Evolutionary conservation across 768 basidiomycete species (phyloP).

Genomic region (Tulasnella sp.): DNA sequence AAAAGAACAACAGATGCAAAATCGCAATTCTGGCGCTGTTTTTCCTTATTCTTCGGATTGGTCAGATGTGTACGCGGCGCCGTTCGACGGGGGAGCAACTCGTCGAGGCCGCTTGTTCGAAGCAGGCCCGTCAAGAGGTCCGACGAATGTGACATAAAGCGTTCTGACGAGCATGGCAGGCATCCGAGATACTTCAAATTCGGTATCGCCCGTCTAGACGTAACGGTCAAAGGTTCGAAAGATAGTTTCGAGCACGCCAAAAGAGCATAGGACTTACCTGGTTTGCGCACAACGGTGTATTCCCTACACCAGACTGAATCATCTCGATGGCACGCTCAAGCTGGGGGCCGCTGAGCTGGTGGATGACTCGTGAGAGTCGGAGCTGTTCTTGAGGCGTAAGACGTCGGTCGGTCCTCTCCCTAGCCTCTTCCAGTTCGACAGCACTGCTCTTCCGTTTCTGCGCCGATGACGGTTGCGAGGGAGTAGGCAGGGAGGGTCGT

Average conservation of each 20-base stretch:
- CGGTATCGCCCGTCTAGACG: slow-evolving; percentile 14
- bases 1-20: neutral
- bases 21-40: neutral
- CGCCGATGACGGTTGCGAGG: neutral
- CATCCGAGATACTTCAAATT: slow-evolving; percentile 13
- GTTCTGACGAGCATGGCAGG: slow-evolving; percentile 12
- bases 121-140: neutral
- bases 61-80: neutral
- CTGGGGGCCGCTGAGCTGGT: slow-evolving; percentile 4
- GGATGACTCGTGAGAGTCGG: slow-evolving; percentile 5
- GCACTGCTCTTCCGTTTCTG: slow-evolving; percentile 13
- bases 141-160: slow-evolving; percentile 20
- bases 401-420: neutral
- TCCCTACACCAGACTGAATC: slow-evolving; percentile 13
- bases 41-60: neutral
- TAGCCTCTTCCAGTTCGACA: neutral
- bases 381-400: neutral
- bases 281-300: neutral
- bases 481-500: neutral
- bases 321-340: slow-evolving; percentile 19
- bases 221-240: neutral
- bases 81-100: neutral
- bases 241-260: neutral
- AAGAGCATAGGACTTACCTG: neutral
- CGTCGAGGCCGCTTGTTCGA: neutral